Conservation (phyloP, 1,139 yeast genomes). For the Geotrichum aggregatum region DNA sequence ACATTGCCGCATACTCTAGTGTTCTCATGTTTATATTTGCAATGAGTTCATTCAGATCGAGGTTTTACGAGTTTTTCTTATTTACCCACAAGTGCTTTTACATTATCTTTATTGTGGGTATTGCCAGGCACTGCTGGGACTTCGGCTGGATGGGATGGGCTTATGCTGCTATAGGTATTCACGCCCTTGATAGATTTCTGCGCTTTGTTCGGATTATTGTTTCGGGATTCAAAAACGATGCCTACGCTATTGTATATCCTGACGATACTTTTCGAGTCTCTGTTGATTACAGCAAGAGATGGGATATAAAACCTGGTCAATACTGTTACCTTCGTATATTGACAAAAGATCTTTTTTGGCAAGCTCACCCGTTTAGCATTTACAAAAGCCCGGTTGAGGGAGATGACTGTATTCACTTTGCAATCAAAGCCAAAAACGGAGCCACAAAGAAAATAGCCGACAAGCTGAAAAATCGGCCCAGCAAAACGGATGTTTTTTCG, state of each 20-base stretch:
- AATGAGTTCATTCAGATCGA: conserved; percentile 24
- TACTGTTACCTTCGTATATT: conserved; percentile 57
- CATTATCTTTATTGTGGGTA: conserved; percentile 44
- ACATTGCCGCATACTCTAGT: conserved; percentile 41
- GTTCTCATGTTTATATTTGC: conserved; percentile 35
- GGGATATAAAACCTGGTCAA: conserved; percentile 53
- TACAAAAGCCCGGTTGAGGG: conserved; percentile 31
- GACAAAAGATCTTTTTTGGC: conserved; percentile 42
- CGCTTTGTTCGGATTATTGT: conserved; percentile 38
- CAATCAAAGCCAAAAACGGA: conserved; percentile 36
- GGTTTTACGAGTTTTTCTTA: conserved; percentile 45
- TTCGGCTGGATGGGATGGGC: conserved; percentile 51
- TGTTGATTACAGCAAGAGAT: conserved; percentile 32
- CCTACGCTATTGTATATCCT: conserved; percentile 35
- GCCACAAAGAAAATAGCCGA: conserved; percentile 30
- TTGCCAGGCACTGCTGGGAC: conserved; percentile 40
- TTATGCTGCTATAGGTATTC: conserved; percentile 38
- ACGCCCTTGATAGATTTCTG: conserved; percentile 41
- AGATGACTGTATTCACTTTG: conserved; percentile 31
- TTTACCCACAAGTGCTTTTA: conserved; percentile 40
- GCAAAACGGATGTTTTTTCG: conserved; percentile 28
- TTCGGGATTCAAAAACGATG: conserved; percentile 43
- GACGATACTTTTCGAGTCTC: conserved; percentile 31
- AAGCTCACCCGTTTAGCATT: conserved; percentile 68
- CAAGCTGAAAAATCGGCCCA: conserved; percentile 22